Evolutionary conservation across 2,329 filamentous ascomycete genomes (phyloP).

Genomic region (Ascochyta koolunga): DNA sequence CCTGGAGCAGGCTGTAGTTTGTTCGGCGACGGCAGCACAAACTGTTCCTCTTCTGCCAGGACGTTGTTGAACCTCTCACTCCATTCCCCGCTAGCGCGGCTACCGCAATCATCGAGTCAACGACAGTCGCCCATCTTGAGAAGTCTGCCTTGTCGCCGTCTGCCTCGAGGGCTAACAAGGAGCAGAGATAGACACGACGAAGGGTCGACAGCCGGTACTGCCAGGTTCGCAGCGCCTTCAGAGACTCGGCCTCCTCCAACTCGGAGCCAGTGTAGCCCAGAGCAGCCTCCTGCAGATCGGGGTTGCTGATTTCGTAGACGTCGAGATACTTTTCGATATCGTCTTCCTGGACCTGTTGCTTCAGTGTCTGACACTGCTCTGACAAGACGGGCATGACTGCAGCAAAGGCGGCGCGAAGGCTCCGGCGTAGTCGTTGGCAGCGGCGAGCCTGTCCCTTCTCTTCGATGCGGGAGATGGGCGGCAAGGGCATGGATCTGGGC

Average conservation of each 20-base stretch:
- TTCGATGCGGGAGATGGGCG: slow-evolving; percentile 90
- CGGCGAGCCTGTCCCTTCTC: slow-evolving; percentile 78
- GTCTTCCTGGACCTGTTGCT: slow-evolving; percentile 75
- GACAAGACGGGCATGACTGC: slow-evolving; percentile 75
- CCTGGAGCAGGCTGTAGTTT: slow-evolving; percentile 69
- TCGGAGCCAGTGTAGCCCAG: slow-evolving; percentile 66
- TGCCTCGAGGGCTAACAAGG: slow-evolving; percentile 84
- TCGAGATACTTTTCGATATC: slow-evolving; percentile 94
- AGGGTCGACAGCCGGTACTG: slow-evolving; percentile 77
- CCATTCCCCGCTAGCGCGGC: slow-evolving; percentile 66
- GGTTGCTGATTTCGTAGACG: slow-evolving; percentile 57
- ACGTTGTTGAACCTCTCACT: slow-evolving; percentile 71
- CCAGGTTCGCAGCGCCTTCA: slow-evolving; percentile 74
- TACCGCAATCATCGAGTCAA: slow-evolving; percentile 73
- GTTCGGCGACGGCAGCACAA: slow-evolving; percentile 59
- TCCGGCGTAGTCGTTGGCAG: slow-evolving; percentile 79
- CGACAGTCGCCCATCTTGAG: slow-evolving; percentile 76
- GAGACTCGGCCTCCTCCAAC: slow-evolving; percentile 75
- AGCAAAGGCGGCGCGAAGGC: slow-evolving; percentile 72
- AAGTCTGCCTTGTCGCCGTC: slow-evolving; percentile 79
- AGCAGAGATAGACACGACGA: slow-evolving; percentile 85
- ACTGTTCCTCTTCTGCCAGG: slow-evolving; percentile 76
- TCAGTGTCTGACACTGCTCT: slow-evolving; percentile 71
- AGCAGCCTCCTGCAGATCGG: slow-evolving; percentile 54
- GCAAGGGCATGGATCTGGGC: slow-evolving; percentile 79